A percentile compares a stretch with the other conserved stretches of the same genome.
Evolutionary conservation across 306 rosid species (phyloP).

Genomic region (barrel medic (Medicago truncatula)): DNA sequence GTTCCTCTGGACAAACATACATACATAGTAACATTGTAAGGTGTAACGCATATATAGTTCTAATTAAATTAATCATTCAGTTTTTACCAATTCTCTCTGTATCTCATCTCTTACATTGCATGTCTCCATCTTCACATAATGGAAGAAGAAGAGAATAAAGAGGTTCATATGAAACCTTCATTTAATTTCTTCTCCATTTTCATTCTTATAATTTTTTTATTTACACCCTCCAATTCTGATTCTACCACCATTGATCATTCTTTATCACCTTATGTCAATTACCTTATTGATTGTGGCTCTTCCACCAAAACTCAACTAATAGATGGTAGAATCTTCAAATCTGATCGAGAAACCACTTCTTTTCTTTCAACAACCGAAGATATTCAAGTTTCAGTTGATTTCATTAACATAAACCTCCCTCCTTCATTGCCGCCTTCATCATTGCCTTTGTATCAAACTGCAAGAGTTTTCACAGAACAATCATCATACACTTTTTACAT

Average conservation of each 20-base stretch:
- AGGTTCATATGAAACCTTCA: conserved; percentile 36
- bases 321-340: conserved; percentile 75
- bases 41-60: conserved; percentile 57
- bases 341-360: conserved; percentile 70
- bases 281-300: conserved; percentile 81
- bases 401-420: conserved; percentile 28
- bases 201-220: conserved; percentile 26
- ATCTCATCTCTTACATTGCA: conserved; percentile 6
- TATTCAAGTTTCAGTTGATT: conserved; percentile 50
- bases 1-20: conserved; percentile 1
- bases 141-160: conserved; percentile 46
- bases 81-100: conserved; percentile 52
- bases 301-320: conserved; percentile 45
- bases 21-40: conserved; percentile 24
- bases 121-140: conserved; percentile 24
- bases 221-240: conserved; percentile 24
- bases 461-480: conserved; percentile 59
- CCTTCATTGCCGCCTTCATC: conserved; percentile 46
- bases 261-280: conserved; percentile 61
- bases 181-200: conserved; percentile 38
- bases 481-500: conserved; percentile 69
- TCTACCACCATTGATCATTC: conserved; percentile 1
- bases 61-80: conserved; percentile 15
- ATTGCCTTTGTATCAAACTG: conserved; percentile 55
- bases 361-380: conserved; percentile 67